These are phyloP conservation scores for Emmonsiellopsis sp. DNA, from an alignment of 2,329 filamentous ascomycete genomes.

Conservation along the genomic window DNA sequence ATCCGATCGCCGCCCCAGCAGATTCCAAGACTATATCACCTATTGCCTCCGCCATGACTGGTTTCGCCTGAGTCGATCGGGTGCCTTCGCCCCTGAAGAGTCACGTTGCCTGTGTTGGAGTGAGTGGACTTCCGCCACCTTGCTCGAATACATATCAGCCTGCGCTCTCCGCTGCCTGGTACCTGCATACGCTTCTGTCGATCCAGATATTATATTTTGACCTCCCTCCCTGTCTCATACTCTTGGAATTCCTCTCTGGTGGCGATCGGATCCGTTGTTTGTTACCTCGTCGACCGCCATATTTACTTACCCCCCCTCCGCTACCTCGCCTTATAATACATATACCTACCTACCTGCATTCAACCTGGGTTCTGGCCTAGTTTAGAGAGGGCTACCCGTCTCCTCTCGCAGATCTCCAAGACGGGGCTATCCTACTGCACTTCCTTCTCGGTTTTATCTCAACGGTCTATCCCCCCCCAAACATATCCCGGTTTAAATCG, in stretches of 20 bases:
- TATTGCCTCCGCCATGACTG: slow-evolving; percentile 1
- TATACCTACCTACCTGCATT: not conserved
- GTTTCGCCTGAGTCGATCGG: slow-evolving; percentile 3
- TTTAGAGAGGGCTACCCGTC: slow-evolving; percentile 12
- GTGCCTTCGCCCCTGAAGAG: slow-evolving; percentile 8
- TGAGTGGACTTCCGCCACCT: slow-evolving; percentile 6
- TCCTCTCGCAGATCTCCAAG: slow-evolving; percentile 10
- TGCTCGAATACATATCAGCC: slow-evolving; percentile 4
- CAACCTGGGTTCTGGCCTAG: slow-evolving; percentile 8
- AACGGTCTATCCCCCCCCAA: slow-evolving; percentile 11
- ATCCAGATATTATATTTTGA: not conserved
- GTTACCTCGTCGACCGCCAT: slow-evolving; percentile 1
- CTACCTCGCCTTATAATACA: not conserved
- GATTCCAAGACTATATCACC: slow-evolving; percentile 5
- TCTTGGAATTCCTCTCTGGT: not conserved
- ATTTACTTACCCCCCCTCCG: not conserved
- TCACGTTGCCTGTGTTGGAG: slow-evolving; percentile 9
- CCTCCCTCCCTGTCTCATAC: not conserved
- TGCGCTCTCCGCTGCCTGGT: slow-evolving; percentile 7
- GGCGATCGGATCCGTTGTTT: slow-evolving; percentile 3
- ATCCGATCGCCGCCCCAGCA: slow-evolving; percentile 10
- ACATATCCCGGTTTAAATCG: slow-evolving; percentile 2
- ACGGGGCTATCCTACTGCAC: slow-evolving; percentile 10
- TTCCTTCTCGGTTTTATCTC: slow-evolving; percentile 9
- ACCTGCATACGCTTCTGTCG: slow-evolving; percentile 9